These are phyloP conservation scores for Nyssa sinensis DNA, from an alignment of 148 eudicot genomes.

Conservation along the genomic window DNA sequence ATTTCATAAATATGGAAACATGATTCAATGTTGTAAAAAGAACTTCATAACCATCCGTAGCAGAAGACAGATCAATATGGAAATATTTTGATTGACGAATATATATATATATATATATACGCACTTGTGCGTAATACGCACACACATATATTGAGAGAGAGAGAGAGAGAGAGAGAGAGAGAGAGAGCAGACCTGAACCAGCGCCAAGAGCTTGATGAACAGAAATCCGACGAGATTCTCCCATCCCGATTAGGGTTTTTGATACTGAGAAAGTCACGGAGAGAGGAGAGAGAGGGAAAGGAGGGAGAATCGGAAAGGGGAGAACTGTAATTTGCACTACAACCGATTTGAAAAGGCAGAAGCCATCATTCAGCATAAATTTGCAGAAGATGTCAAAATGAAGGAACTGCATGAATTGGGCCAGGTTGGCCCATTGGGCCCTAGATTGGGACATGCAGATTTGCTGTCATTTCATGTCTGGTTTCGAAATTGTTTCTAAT, in stretches of 20 bases:
- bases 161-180: too few species aligned
- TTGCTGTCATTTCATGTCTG: too few species aligned
- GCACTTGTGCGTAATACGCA: neutral
- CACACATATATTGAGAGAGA: neutral
- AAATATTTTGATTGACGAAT: too few species aligned
- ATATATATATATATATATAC: neutral
- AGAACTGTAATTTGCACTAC: neutral
- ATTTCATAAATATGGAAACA: too few species aligned
- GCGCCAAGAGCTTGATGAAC: slow-evolving; percentile 81
- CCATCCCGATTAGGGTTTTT: slow-evolving; percentile 58
- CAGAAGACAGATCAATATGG: slow-evolving; percentile 11
- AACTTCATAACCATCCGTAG: neutral
- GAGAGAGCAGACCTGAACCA: slow-evolving; percentile 77
- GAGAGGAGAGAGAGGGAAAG: neutral
- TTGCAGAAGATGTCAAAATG: too few species aligned
- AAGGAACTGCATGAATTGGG: too few species aligned
- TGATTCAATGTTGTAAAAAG: neutral
- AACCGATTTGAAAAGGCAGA: neutral
- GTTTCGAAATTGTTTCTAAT: too few species aligned
- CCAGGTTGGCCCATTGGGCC: too few species aligned
- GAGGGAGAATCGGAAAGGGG: too few species aligned
- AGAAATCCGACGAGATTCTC: slow-evolving; percentile 53
- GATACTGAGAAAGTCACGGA: neutral
- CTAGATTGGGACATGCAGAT: too few species aligned
- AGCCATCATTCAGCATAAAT: too few species aligned